Evolutionary conservation across 768 basidiomycete species (phyloP).

Genomic region (Mycena olivaceomarginata): DNA sequence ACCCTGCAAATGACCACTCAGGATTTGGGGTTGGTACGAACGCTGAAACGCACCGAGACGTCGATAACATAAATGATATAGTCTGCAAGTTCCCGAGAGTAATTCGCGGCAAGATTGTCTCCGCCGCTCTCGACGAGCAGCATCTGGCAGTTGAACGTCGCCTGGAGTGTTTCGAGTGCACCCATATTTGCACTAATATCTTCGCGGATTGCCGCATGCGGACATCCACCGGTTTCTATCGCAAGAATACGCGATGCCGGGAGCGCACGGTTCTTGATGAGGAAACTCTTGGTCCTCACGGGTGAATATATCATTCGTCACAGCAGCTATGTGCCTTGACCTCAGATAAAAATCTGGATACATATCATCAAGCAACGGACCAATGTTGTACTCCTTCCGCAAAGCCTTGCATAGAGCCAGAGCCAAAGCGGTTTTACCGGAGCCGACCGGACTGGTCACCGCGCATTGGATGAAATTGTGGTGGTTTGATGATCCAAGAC

Average conservation of each 20-base stretch:
- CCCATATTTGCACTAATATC: slow-evolving; percentile 99
- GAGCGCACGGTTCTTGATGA: slow-evolving; percentile 94
- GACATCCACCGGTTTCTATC: slow-evolving; percentile 98
- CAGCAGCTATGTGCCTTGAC: slow-evolving; percentile 76
- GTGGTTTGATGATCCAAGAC: slow-evolving; percentile 48
- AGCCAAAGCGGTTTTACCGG: slow-evolving; percentile 96
- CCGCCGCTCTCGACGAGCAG: slow-evolving; percentile 98
- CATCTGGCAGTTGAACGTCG: slow-evolving; percentile 91
- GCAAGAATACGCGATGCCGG: slow-evolving; percentile 91
- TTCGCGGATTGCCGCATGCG: slow-evolving; percentile 98
- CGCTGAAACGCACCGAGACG: slow-evolving; percentile 75
- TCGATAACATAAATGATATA: slow-evolving; percentile 97
- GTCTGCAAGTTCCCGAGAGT: slow-evolving; percentile 96
- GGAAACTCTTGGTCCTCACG: slow-evolving; percentile 98
- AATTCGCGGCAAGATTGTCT: slow-evolving; percentile 98
- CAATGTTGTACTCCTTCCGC: slow-evolving; percentile 92
- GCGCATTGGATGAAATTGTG: not conserved
- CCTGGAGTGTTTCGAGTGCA: slow-evolving; percentile 95
- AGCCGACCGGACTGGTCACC: slow-evolving; percentile 91
- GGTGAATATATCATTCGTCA: slow-evolving; percentile 99
- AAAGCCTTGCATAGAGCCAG: slow-evolving; percentile 91
- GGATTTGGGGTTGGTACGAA: slow-evolving; percentile 10
- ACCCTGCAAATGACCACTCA: slow-evolving; percentile 69
- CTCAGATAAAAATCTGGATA: slow-evolving; percentile 26
- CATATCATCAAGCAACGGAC: slow-evolving; percentile 63